Evolutionary conservation across 495 filamentous ascomycete genomes (phyloP), one percentile per base, ranked within the genome.

Genomic region (Cercophora samala): DNA sequence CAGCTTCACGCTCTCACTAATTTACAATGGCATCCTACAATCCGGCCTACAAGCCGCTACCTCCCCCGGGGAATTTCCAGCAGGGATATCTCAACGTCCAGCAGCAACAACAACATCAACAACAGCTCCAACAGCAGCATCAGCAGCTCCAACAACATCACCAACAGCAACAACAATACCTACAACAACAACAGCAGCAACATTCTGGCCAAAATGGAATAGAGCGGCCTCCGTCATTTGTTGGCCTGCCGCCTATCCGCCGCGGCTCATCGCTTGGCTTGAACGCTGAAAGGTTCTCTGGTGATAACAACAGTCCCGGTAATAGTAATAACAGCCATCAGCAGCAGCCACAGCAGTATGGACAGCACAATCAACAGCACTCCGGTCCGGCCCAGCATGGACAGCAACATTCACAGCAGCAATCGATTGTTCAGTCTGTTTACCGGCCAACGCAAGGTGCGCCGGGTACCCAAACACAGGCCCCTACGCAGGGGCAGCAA

Each of bases 191-290:
- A 25, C 65, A 70, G 6, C 65, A 65, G 54, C 67, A 67, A 29
- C 69, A 66, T 18, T 21, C 60, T 21, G 63, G 63, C 21, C 21
- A 66, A 24, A 68, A 74, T 64, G 69, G 58, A 32, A 62, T 73
- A 51, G 68, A 73, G 1, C 72, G 78, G 26, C 68, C 70, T n/a
- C 69, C 78, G 6, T 80, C 80, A 2, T 81, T 80, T 53, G 74
- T 77, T 51, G 80, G 80, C 13, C 71, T 85, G 52, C 84, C 84
- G 17, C 82, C 83, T 15, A 83, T 86, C 66, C 80, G 83, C 56
- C 79, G 83, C 17, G 78, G 77, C 60, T 64, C 83, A 8, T 70
- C 77, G 62, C 69, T 80, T 52, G 65, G 68, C 24, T 60, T 75
- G 22, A 68, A 64, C 24, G 62, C 68, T 15, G 68, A 70, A 19